phyloP scores from a whole-genome alignment of 164 flowering plant species.

The Paratinospora sagittata region DNA sequence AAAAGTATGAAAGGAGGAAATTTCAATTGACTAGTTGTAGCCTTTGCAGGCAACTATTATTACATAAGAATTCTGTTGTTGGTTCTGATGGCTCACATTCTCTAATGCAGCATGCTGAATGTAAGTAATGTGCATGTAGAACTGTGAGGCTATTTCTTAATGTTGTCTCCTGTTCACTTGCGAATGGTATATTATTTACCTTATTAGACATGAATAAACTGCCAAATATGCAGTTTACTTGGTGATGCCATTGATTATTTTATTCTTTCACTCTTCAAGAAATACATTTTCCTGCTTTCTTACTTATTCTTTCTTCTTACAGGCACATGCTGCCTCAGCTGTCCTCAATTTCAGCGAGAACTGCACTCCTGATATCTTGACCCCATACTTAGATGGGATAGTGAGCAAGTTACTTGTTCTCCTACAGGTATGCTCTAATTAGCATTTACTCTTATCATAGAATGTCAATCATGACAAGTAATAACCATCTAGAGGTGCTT shows the following conservation, averaged over 20 bases:
- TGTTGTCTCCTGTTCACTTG: neutral
- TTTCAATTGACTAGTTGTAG: too few species aligned
- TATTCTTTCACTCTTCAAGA: neutral
- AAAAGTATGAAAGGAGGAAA: too few species aligned
- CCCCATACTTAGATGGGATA: constrained; percentile 87
- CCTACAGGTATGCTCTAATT: constrained; percentile 57
- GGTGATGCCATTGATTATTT: neutral
- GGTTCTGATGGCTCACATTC: too few species aligned
- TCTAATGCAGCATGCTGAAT: too few species aligned
- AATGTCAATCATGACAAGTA: neutral
- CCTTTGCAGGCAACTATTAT: too few species aligned
- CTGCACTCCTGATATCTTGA: constrained; percentile 91
- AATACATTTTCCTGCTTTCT: neutral
- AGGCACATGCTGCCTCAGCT: constrained; percentile 99
- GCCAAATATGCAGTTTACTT: too few species aligned
- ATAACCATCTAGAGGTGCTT: too few species aligned
- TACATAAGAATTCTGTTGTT: too few species aligned
- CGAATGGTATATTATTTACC: neutral
- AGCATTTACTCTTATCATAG: neutral
- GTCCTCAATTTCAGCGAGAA: constrained; percentile 98
- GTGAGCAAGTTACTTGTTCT: constrained; percentile 92
- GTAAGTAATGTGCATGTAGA: too few species aligned
- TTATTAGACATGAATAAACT: neutral
- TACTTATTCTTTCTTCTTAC: constrained; percentile 11
- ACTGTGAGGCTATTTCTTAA: too few species aligned